phyloP scores from a whole-genome alignment of 495 filamentous ascomycete species.

The Penicillium odoratum region DNA sequence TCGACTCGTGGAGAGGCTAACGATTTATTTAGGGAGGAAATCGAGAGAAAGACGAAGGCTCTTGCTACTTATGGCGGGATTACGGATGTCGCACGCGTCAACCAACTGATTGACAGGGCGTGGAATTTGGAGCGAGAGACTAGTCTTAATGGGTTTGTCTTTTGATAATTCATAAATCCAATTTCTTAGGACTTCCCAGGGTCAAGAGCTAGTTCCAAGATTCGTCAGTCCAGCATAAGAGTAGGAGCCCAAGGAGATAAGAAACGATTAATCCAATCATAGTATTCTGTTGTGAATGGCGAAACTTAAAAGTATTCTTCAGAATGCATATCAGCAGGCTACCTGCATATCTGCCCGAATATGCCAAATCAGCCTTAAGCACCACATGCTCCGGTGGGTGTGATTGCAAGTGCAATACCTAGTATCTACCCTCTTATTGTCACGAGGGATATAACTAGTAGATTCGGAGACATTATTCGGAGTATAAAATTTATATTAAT shows the following conservation, averaged over 20 bases:
- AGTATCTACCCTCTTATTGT: background rate
- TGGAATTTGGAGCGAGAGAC: conserved; percentile 32
- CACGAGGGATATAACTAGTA: background rate
- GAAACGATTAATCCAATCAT: no score
- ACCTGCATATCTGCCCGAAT: background rate
- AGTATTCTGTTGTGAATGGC: no score
- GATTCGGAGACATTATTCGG: background rate
- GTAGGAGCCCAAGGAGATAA: no score
- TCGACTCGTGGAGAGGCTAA: background rate
- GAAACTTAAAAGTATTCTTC: no score
- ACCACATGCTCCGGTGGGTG: background rate
- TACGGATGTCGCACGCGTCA: conserved; percentile 19
- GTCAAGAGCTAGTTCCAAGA: no score
- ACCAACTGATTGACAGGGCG: conserved; percentile 24
- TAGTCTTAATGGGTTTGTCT: conserved; percentile 26
- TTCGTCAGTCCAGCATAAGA: no score
- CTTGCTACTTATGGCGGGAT: conserved; percentile 31
- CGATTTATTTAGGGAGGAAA: conserved; percentile 23
- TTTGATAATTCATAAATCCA: background rate
- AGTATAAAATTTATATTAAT: background rate
- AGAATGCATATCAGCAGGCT: no score
- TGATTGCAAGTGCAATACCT: background rate
- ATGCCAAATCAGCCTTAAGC: background rate
- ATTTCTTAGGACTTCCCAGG: no score
- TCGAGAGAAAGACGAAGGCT: conserved; percentile 26